Evolutionary conservation across 345 rosid genomes (phyloP).

Genomic region (Salix exigua): DNA sequence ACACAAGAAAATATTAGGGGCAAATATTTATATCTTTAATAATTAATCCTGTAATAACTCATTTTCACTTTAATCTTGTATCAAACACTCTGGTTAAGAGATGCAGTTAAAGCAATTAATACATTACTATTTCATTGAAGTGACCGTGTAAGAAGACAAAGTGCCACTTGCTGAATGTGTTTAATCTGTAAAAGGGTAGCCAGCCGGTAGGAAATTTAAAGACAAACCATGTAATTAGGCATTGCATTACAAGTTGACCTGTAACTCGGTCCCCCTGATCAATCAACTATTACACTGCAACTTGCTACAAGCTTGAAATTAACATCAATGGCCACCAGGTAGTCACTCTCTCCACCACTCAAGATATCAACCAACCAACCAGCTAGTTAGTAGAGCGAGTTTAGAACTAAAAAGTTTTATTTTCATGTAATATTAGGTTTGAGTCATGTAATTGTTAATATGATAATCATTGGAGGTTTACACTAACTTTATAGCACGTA

Average conservation of each 20-base stretch:
- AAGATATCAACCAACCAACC: not conserved
- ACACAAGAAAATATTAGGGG: too few species aligned
- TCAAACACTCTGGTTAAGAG: not conserved
- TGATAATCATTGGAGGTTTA: too few species aligned
- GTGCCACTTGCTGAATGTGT: not conserved
- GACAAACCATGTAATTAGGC: not conserved
- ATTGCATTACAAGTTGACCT: not conserved
- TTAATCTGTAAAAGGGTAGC: not conserved
- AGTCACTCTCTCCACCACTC: not conserved
- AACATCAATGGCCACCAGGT: not conserved
- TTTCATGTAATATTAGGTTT: too few species aligned
- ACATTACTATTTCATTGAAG: too few species aligned
- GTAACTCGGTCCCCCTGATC: not conserved
- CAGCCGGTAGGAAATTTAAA: not conserved
- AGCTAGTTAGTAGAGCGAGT: too few species aligned
- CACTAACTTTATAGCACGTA: too few species aligned
- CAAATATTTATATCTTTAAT: too few species aligned
- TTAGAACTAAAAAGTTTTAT: too few species aligned
- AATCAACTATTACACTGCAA: not conserved
- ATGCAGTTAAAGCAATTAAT: not conserved
- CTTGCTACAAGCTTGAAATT: not conserved
- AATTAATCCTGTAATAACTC: too few species aligned
- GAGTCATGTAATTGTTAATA: rapidly evolving
- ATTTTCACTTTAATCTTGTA: too few species aligned
- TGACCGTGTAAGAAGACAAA: not conserved